These are phyloP conservation scores for Plantago coronopus DNA, from an alignment of 305 asterid species.

Conservation along the genomic window DNA sequence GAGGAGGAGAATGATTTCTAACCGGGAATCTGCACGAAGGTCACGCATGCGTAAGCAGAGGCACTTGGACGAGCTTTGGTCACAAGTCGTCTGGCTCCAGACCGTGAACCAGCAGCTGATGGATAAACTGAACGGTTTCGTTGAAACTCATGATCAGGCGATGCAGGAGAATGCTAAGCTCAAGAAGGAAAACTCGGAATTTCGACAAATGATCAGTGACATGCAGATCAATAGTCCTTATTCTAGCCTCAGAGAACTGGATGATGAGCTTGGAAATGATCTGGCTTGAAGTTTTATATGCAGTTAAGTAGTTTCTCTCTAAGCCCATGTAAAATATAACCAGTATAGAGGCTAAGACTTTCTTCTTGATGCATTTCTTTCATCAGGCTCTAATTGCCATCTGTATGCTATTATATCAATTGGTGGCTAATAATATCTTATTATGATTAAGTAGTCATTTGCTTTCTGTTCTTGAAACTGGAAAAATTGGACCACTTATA, in stretches of 20 bases:
- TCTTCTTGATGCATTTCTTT: constrained; percentile 17
- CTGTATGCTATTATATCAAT: neutral
- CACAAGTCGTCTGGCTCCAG: constrained; percentile 86
- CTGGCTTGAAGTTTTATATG: constrained; percentile 30
- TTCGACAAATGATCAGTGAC: constrained; percentile 58
- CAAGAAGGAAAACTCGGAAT: constrained; percentile 65
- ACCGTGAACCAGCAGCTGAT: constrained; percentile 77
- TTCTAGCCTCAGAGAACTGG: constrained; percentile 49
- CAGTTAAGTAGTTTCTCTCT: constrained; percentile 12
- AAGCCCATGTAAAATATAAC: constrained; percentile 19
- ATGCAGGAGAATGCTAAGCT: constrained; percentile 67
- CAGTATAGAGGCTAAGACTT: constrained; percentile 19
- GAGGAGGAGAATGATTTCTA: constrained; percentile 85
- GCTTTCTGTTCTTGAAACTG: too few species aligned
- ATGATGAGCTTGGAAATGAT: constrained; percentile 44
- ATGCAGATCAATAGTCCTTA: constrained; percentile 61
- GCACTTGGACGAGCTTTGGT: constrained; percentile 91
- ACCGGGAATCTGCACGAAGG: constrained; percentile 84
- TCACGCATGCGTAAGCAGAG: constrained; percentile 94
- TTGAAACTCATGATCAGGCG: constrained; percentile 51
- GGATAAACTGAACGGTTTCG: constrained; percentile 51
- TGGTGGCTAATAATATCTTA: too few species aligned
- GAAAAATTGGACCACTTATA: too few species aligned
- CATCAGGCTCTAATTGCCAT: constrained; percentile 20
- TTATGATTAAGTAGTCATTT: too few species aligned